Percentiles rank a stretch among this genome's conserved stretches.
Evolutionary conservation across 2,329 filamentous ascomycete species (phyloP).

Genomic region (Aspergillus piperis): DNA sequence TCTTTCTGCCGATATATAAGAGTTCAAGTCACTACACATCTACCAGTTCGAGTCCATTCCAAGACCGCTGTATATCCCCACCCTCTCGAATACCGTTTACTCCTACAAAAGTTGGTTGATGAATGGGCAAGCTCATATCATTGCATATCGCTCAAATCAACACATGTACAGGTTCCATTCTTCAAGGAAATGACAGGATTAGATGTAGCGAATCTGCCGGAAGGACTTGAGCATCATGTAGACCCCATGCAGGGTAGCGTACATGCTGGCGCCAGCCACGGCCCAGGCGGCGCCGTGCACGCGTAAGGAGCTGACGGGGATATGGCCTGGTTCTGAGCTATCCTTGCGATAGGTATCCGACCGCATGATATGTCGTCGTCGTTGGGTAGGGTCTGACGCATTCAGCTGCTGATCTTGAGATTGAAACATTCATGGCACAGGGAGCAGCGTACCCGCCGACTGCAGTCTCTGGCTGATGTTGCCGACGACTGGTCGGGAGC

Average conservation of each 20-base stretch:
- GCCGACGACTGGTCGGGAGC: constrained; percentile 6
- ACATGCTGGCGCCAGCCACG: constrained; percentile 25
- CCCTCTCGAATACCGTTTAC: too few relatives aligned
- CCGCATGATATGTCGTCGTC: background rate
- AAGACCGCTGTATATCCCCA: too few relatives aligned
- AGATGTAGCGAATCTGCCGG: constrained; percentile 24
- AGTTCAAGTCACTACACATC: too few relatives aligned
- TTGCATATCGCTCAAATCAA: too few relatives aligned
- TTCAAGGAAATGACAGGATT: background rate
- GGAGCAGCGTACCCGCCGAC: constrained; percentile 1
- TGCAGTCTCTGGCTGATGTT: constrained; percentile 3
- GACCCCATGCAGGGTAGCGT: constrained; percentile 22
- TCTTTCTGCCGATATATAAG: too few relatives aligned
- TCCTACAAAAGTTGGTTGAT: too few relatives aligned
- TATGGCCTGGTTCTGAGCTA: constrained; percentile 3
- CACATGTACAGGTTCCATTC: too few relatives aligned
- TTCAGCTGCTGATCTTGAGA: background rate
- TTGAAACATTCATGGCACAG: background rate
- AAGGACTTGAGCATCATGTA: constrained; percentile 24
- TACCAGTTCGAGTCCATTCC: too few relatives aligned
- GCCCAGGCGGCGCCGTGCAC: constrained; percentile 25
- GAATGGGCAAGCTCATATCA: too few relatives aligned
- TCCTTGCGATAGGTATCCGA: constrained; percentile 5
- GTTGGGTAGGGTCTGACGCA: background rate
- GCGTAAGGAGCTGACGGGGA: constrained; percentile 20